A percentile compares a stretch with the other conserved stretches of the same genome.
Evolutionary conservation across 441 rosid species (phyloP).

Genomic region (Adansonia madagascariensis): DNA sequence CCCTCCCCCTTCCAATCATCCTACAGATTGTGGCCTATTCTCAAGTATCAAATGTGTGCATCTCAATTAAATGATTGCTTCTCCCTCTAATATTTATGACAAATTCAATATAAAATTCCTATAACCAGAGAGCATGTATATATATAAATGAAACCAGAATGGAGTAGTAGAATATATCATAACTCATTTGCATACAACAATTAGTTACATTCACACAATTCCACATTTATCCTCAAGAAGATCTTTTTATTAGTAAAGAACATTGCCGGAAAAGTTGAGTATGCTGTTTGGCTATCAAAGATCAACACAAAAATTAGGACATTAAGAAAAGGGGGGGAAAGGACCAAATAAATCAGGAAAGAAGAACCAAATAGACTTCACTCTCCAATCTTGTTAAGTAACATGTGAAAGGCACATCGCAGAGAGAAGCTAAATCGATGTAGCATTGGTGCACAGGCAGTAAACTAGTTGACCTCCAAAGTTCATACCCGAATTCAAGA

Average conservation of each 20-base stretch:
- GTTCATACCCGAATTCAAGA: constrained; percentile 58
- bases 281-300: neutral
- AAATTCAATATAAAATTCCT: neutral
- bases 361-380: constrained; percentile 23
- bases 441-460: constrained; percentile 13
- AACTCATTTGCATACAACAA: neutral
- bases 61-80: neutral
- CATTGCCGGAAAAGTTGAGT: neutral
- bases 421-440: neutral
- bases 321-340: neutral
- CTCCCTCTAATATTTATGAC: constrained; percentile 9
- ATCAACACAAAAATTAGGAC: constrained; percentile 3
- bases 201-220: neutral
- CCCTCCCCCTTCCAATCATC: neutral
- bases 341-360: neutral
- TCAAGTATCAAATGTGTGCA: neutral
- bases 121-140: neutral
- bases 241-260: constrained; percentile 15
- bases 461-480: constrained; percentile 19
- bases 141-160: constrained; percentile 6
- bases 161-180: neutral
- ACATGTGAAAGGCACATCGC: constrained; percentile 17
- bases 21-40: neutral
- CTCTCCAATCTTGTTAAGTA: constrained; percentile 1
- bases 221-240: constrained; percentile 1